Evolutionary conservation across 345 rosid genomes (phyloP).

Genomic region (Sonneratia alba): DNA sequence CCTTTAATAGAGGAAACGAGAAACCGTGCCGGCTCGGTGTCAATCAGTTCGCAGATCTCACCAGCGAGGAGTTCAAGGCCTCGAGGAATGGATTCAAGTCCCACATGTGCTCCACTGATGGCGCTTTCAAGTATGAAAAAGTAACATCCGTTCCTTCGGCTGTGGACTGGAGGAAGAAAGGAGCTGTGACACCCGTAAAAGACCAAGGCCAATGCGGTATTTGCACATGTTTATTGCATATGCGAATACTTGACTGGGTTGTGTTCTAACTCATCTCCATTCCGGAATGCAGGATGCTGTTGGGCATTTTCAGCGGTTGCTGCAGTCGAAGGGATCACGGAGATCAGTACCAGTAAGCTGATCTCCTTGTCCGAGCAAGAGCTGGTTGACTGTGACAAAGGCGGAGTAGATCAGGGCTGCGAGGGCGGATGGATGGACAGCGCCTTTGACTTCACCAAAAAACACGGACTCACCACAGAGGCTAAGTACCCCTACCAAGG

Average conservation of each 20-base stretch:
- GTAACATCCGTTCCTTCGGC: conserved; percentile 19
- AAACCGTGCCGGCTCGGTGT: conserved; percentile 30
- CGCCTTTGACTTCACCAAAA: conserved; percentile 22
- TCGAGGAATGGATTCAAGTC: conserved; percentile 27
- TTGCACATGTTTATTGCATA: background rate
- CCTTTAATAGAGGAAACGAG: conserved; percentile 16
- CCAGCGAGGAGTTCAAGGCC: conserved; percentile 34
- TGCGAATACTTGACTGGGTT: background rate
- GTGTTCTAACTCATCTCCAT: too few species aligned
- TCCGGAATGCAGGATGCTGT: conserved; percentile 10
- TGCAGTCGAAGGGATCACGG: conserved; percentile 16
- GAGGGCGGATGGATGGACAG: conserved; percentile 29
- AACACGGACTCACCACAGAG: conserved; percentile 18
- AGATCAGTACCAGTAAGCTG: conserved; percentile 10
- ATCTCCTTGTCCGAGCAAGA: conserved; percentile 20
- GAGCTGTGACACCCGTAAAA: conserved; percentile 38
- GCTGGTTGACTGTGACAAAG: conserved; percentile 15
- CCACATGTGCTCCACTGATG: conserved; percentile 3
- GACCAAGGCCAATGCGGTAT: conserved; percentile 39
- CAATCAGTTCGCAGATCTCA: conserved; percentile 36
- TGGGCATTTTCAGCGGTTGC: conserved; percentile 28
- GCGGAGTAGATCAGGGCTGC: conserved; percentile 10
- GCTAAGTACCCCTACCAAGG: conserved; percentile 22
- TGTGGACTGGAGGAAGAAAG: conserved; percentile 41
- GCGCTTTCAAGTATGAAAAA: conserved; percentile 22